These are phyloP conservation scores for Collybia mongolica DNA, from an alignment of 768 basidiomycete genomes.

Conservation along the genomic window DNA sequence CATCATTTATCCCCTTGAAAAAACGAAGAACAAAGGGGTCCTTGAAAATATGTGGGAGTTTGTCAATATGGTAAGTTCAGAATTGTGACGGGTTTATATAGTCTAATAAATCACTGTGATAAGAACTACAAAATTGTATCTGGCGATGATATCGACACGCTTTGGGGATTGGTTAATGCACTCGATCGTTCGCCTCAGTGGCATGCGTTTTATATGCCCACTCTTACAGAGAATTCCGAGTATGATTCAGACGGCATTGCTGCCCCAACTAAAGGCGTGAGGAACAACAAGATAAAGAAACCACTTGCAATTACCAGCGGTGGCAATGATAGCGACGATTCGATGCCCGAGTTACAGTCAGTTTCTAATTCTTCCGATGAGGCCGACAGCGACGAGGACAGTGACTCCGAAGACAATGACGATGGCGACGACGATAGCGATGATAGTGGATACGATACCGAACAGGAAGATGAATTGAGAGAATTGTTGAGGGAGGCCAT, in stretches of 20 bases:
- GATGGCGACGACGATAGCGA: slow-evolving; percentile 32
- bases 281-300: slow-evolving; percentile 28
- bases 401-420: slow-evolving; percentile 37
- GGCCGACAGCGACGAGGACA: slow-evolving; percentile 26
- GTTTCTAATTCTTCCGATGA: slow-evolving; percentile 61
- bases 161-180: slow-evolving; percentile 62
- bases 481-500: slow-evolving; percentile 69
- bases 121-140: slow-evolving; percentile 60
- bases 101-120: slow-evolving; percentile 2
- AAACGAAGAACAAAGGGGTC: slow-evolving; percentile 44
- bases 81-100: not conserved
- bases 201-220: slow-evolving; percentile 41
- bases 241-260: slow-evolving; percentile 21
- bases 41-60: slow-evolving; percentile 65
- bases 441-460: slow-evolving; percentile 56
- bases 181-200: slow-evolving; percentile 58
- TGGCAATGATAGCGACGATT: slow-evolving; percentile 41
- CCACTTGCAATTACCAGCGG: slow-evolving; percentile 52
- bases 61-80: slow-evolving; percentile 52
- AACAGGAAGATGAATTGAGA: slow-evolving; percentile 65
- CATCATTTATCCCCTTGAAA: slow-evolving; percentile 56
- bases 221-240: slow-evolving; percentile 24
- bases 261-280: slow-evolving; percentile 11
- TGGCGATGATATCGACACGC: slow-evolving; percentile 54
- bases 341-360: slow-evolving; percentile 68